A percentile compares a stretch with the other conserved stretches of the same genome.
Evolutionary conservation across 2,329 filamentous ascomycete genomes (phyloP).

Genomic region (Pseudogymnoascus sp.): DNA sequence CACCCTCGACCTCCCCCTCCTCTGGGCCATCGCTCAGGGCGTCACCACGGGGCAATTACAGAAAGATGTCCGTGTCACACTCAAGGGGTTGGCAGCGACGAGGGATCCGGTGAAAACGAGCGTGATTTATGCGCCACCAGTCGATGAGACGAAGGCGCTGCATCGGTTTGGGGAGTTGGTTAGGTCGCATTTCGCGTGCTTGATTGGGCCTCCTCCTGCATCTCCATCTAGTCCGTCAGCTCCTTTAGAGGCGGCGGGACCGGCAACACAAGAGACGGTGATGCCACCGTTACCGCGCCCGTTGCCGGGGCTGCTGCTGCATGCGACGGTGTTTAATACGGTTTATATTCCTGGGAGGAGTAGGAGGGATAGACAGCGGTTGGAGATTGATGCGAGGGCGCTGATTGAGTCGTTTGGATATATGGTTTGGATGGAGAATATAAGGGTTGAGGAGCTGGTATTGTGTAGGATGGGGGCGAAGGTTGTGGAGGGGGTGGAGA

Average conservation of each 20-base stretch:
- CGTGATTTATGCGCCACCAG: conserved; percentile 57
- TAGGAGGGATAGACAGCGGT: not conserved
- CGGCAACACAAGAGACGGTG: not conserved
- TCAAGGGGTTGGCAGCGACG: conserved; percentile 54
- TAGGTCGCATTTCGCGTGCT: not conserved
- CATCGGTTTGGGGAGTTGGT: not conserved
- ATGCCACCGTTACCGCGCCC: not conserved
- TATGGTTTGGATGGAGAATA: conserved; percentile 61
- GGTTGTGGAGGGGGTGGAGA: conserved; percentile 17
- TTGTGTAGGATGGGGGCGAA: conserved; percentile 83
- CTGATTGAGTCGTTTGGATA: conserved; percentile 54
- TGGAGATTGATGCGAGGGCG: conserved; percentile 44
- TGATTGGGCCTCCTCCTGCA: not conserved
- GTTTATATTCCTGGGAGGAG: conserved; percentile 49
- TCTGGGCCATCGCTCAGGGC: conserved; percentile 33
- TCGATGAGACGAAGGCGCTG: conserved; percentile 32
- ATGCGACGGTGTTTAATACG: conserved; percentile 82
- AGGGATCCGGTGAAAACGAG: conserved; percentile 45
- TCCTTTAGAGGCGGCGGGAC: not conserved
- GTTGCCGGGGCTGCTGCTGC: conserved; percentile 50
- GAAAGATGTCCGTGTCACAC: conserved; percentile 34
- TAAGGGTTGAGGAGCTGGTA: conserved; percentile 61
- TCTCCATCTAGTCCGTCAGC: not conserved
- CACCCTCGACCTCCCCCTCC: conserved; percentile 33
- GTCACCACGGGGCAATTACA: conserved; percentile 26